These are phyloP conservation scores for Lipomyces spencermartinsiae DNA, from an alignment of 805 yeast genomes.

Conservation along the genomic window DNA sequence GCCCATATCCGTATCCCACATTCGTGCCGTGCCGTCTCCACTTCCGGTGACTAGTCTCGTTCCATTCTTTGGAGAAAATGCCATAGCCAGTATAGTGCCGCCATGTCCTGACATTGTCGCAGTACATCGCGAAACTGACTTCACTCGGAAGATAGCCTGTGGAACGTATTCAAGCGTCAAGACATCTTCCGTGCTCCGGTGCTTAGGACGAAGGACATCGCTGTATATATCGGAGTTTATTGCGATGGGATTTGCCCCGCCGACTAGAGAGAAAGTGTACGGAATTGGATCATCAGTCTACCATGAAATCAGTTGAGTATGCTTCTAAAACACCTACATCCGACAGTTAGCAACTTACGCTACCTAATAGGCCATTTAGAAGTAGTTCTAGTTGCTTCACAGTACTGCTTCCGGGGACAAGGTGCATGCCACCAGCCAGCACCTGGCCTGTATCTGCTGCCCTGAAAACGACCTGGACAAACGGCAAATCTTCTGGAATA, in stretches of 20 bases:
- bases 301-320: not conserved
- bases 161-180: slow-evolving; percentile 92
- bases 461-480: slow-evolving; percentile 85
- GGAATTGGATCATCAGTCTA: slow-evolving; percentile 81
- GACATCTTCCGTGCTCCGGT: slow-evolving; percentile 90
- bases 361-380: slow-evolving; percentile 74
- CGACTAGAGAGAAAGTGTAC: slow-evolving; percentile 75
- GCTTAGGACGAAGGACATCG: slow-evolving; percentile 84
- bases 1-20: slow-evolving; percentile 96
- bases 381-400: slow-evolving; percentile 88
- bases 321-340: not conserved
- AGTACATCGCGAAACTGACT: slow-evolving; percentile 85
- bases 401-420: slow-evolving; percentile 89
- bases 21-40: slow-evolving; percentile 93
- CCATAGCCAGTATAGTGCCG: slow-evolving; percentile 87
- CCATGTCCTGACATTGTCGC: slow-evolving; percentile 97
- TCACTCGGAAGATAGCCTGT: slow-evolving; percentile 91
- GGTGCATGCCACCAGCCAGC: slow-evolving; percentile 69
- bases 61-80: slow-evolving; percentile 80
- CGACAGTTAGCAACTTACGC: slow-evolving; percentile 16
- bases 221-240: slow-evolving; percentile 77
- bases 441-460: slow-evolving; percentile 92
- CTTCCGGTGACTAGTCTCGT: slow-evolving; percentile 83
- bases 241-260: slow-evolving; percentile 61
- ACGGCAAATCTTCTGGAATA: slow-evolving; percentile 79